Conservation (phyloP, 768 basidiomycete genomes). For the Russula virescens region DNA sequence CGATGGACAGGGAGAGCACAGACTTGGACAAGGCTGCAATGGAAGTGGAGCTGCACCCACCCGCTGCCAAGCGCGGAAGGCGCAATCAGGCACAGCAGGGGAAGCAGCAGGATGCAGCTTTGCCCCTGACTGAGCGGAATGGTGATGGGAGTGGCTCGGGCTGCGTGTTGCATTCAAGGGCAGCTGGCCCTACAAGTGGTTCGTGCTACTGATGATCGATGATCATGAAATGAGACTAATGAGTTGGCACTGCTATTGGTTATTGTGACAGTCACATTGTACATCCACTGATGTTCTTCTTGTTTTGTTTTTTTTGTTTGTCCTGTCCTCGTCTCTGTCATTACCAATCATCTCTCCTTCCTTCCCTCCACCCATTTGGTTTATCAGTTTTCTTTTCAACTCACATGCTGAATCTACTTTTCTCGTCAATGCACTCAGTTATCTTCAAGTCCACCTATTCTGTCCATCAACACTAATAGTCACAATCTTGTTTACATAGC, state of each 20-base stretch:
- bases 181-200: no score
- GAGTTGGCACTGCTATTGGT: no score
- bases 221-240: background rate
- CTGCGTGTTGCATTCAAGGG: conserved; percentile 8
- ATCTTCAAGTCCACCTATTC: no score
- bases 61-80: no score
- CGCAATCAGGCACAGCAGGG: no score
- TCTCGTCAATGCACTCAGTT: background rate
- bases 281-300: background rate
- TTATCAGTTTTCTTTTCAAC: background rate
- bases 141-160: background rate
- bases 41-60: background rate
- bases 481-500: no score
- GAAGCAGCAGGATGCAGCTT: background rate
- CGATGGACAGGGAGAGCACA: no score
- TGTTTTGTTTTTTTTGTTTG: background rate
- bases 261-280: background rate
- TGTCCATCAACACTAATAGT: no score
- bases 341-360: background rate
- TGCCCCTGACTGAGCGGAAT: background rate
- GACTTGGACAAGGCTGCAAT: no score
- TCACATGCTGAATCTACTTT: background rate
- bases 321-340: background rate
- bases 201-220: no score
- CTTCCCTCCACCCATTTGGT: background rate